A percentile compares a stretch with the other conserved stretches of the same genome.
phyloP scores from a whole-genome alignment of 345 rosid genomes.

The Acer saccharum region DNA sequence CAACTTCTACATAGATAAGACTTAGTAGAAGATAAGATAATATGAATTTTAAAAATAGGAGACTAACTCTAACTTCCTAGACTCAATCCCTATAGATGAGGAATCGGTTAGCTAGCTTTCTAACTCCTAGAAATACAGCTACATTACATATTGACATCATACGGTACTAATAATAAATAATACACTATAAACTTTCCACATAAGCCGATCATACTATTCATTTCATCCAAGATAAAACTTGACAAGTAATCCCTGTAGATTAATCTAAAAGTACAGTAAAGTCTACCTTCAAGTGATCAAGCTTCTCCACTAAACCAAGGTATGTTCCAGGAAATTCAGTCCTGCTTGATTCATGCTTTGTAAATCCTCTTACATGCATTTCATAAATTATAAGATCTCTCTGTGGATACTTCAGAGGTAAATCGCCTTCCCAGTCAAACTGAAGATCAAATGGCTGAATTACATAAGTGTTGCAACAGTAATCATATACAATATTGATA shows the following conservation, averaged over 20 bases:
- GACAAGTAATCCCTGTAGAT: not conserved
- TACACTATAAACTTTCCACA: too few species aligned
- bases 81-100: too few species aligned
- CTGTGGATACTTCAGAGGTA: slow-evolving; percentile 67
- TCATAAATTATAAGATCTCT: slow-evolving; percentile 87
- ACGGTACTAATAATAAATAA: too few species aligned
- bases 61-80: too few species aligned
- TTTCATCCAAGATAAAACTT: too few species aligned
- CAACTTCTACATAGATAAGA: too few species aligned
- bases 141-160: too few species aligned
- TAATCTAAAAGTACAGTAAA: slow-evolving; percentile 3
- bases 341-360: slow-evolving; percentile 80
- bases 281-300: slow-evolving; percentile 89
- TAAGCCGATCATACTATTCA: too few species aligned
- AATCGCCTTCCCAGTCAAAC: slow-evolving; percentile 99
- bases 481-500: not conserved
- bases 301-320: slow-evolving; percentile 81
- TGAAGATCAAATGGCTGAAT: slow-evolving; percentile 34
- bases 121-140: too few species aligned
- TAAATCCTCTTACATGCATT: slow-evolving; percentile 94
- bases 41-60: too few species aligned
- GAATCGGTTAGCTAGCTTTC: too few species aligned
- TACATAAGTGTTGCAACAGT: slow-evolving; percentile 3
- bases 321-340: slow-evolving; percentile 82
- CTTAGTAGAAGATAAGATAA: too few species aligned